These are phyloP conservation scores for Colletotrichum kahawae DNA, from an alignment of 2,329 filamentous ascomycete genomes.

Conservation along the genomic window DNA sequence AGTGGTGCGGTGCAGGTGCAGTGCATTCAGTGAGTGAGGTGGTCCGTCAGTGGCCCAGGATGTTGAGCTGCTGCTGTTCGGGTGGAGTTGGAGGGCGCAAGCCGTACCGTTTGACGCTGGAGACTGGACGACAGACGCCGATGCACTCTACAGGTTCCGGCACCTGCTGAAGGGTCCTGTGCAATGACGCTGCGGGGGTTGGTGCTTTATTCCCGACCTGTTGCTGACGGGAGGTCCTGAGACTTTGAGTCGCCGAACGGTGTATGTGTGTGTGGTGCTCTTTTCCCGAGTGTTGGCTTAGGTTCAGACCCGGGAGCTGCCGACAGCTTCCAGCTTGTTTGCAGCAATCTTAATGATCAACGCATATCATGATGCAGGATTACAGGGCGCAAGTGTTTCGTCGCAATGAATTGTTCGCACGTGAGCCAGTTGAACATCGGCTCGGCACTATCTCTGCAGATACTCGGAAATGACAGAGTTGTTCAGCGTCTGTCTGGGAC, in stretches of 20 bases:
- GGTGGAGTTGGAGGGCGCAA: conserved; percentile 2
- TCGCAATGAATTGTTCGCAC: background rate
- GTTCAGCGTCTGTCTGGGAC: background rate
- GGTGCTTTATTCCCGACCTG: background rate
- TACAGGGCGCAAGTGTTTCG: background rate
- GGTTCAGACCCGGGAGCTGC: conserved; percentile 7
- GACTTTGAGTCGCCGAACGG: background rate
- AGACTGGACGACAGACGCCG: background rate
- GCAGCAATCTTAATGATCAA: background rate
- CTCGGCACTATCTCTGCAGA: background rate
- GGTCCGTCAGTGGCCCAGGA: background rate
- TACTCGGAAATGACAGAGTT: background rate
- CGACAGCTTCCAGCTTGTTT: conserved; percentile 10
- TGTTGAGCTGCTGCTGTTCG: background rate
- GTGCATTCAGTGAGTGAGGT: background rate
- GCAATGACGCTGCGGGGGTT: conserved; percentile 13
- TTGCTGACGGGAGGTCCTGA: background rate
- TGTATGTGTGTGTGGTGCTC: background rate
- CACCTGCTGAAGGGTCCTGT: conserved; percentile 12
- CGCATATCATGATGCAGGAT: conserved; percentile 8
- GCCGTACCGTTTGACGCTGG: background rate
- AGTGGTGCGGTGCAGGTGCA: background rate
- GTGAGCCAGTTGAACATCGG: background rate
- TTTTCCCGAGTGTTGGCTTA: background rate
- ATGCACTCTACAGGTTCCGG: background rate